Evolutionary conservation across 2,329 filamentous ascomycete genomes (phyloP).

Genomic region (Aaosphaeria arxii): DNA sequence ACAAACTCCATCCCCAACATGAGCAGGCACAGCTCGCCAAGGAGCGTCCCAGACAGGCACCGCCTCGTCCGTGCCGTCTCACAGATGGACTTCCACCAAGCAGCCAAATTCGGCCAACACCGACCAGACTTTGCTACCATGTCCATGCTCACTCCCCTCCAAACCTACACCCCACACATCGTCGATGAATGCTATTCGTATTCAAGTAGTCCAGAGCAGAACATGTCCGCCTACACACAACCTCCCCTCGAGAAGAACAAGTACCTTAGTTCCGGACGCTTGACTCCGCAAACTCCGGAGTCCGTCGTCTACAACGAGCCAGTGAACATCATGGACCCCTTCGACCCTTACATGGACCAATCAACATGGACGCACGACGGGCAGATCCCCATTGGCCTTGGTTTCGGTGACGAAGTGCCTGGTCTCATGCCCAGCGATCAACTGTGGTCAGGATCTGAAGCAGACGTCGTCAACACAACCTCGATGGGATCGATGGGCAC

Average conservation of each 20-base stretch:
- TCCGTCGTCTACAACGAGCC: constrained; percentile 20
- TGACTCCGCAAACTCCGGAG: constrained; percentile 32
- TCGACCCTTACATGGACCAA: constrained; percentile 17
- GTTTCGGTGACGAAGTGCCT: constrained; percentile 17
- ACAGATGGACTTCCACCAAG: constrained; percentile 26
- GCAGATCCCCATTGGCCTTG: constrained; percentile 19
- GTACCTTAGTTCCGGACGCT: constrained; percentile 14
- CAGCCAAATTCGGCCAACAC: constrained; percentile 24
- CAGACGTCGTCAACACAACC: constrained; percentile 5
- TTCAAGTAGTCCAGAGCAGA: constrained; percentile 20
- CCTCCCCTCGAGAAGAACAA: constrained; percentile 11
- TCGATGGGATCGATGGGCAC: constrained; percentile 8
- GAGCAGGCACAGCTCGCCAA: constrained; percentile 15
- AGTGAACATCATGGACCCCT: constrained; percentile 13
- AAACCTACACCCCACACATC: constrained; percentile 19
- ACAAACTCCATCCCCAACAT: constrained; percentile 16
- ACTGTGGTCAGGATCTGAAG: constrained; percentile 16
- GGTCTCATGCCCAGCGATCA: constrained; percentile 16
- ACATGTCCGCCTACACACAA: constrained; percentile 10
- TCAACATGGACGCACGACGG: constrained; percentile 23
- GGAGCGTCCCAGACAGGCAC: constrained; percentile 17
- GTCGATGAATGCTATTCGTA: constrained; percentile 23
- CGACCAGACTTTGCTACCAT: constrained; percentile 16
- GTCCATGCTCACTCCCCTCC: constrained; percentile 26
- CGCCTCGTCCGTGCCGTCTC: constrained; percentile 20